phyloP scores from a whole-genome alignment of 2,329 filamentous ascomycete genomes.

The Trichoderma sp. region DNA sequence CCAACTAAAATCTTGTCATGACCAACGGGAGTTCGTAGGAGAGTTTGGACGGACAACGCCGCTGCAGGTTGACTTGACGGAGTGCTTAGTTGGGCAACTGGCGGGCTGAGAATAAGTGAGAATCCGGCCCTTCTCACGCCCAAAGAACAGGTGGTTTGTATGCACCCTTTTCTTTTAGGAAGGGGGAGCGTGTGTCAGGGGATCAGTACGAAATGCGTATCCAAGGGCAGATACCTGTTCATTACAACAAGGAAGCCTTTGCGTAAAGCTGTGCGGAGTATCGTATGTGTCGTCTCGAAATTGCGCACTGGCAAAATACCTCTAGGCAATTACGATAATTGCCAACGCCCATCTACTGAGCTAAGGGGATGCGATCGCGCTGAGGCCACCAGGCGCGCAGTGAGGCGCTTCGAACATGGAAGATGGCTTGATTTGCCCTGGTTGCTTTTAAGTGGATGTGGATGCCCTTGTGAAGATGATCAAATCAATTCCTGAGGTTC shows the following conservation, averaged over 20 bases:
- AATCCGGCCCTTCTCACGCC: neutral
- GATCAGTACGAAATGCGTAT: neutral
- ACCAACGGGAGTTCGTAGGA: neutral
- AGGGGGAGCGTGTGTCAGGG: neutral
- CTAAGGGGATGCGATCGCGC: conserved; percentile 9
- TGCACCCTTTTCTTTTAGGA: neutral
- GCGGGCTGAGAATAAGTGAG: neutral
- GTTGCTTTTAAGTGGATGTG: neutral
- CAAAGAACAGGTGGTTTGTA: neutral
- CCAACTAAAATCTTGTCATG: neutral
- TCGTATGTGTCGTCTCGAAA: neutral
- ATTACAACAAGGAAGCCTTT: neutral
- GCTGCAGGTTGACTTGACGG: neutral
- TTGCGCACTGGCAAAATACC: neutral
- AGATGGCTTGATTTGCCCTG: neutral
- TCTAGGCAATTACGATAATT: neutral
- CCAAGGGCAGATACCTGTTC: neutral
- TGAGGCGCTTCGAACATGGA: conserved; percentile 6
- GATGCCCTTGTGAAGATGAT: neutral
- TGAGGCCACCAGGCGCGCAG: conserved; percentile 9
- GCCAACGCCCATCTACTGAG: neutral
- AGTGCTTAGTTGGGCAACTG: neutral
- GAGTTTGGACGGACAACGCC: neutral
- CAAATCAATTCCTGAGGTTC: neutral
- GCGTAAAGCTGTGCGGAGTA: neutral